Percentiles rank a stretch among this genome's conserved stretches.
Conservation (phyloP, 2,329 filamentous ascomycete genomes). For the Colletotrichum sp. region DNA sequence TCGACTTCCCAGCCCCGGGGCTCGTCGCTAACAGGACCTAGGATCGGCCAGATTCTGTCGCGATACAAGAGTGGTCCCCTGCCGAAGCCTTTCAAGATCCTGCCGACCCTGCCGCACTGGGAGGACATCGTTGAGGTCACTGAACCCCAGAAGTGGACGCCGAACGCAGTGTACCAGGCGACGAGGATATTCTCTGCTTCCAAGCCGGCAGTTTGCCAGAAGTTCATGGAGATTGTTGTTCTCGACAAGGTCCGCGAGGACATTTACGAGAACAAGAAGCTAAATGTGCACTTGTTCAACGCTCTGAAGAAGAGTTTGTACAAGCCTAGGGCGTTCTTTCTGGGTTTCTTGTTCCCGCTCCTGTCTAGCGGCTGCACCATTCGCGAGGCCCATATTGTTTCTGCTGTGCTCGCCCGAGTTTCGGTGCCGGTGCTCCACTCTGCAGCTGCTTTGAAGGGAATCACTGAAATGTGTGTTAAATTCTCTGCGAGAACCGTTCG, state of each 20-base stretch:
- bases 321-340: constrained; percentile 93
- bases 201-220: constrained; percentile 79
- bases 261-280: constrained; percentile 91
- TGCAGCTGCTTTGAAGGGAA: constrained; percentile 85
- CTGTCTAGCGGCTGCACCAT: constrained; percentile 87
- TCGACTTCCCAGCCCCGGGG: not conserved
- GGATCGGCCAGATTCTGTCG: constrained; percentile 85
- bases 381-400: constrained; percentile 90
- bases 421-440: constrained; percentile 92
- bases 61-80: constrained; percentile 96
- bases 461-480: constrained; percentile 76
- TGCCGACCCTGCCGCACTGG: constrained; percentile 92
- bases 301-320: constrained; percentile 91
- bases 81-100: constrained; percentile 96
- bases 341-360: constrained; percentile 87
- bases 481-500: no score
- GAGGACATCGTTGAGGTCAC: constrained; percentile 86
- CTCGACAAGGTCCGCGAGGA: constrained; percentile 92
- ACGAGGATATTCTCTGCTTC: constrained; percentile 91
- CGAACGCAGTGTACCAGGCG: constrained; percentile 83
- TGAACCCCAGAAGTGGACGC: constrained; percentile 75
- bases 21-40: constrained; percentile 32
- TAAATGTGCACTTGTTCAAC: constrained; percentile 96
- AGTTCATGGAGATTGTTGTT: constrained; percentile 86
- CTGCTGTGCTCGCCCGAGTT: constrained; percentile 82